These are phyloP conservation scores for Corylus heterophylla DNA, from an alignment of 306 rosid genomes.

Conservation along the genomic window DNA sequence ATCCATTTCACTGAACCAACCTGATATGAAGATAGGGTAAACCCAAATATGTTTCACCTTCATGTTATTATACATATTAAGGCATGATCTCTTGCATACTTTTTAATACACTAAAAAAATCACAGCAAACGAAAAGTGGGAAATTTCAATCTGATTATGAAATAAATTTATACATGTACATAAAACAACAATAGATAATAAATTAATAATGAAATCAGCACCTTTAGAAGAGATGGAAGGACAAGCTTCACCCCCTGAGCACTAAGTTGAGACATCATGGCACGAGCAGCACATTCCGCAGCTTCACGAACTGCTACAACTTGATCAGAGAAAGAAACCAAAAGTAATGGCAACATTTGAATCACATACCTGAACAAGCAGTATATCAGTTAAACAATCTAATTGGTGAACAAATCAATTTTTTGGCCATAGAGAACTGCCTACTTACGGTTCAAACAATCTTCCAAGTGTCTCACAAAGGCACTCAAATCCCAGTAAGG, in stretches of 20 bases:
- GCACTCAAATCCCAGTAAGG: slow-evolving; percentile 92
- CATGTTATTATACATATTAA: background rate
- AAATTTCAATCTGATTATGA: background rate
- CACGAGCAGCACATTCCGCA: slow-evolving; percentile 97
- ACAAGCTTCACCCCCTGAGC: slow-evolving; percentile 99
- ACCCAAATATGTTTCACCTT: background rate
- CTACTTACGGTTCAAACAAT: slow-evolving; percentile 87
- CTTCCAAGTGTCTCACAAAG: slow-evolving; percentile 95
- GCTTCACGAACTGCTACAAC: slow-evolving; percentile 96
- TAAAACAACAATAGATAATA: slow-evolving; percentile 3
- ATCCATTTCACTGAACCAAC: background rate
- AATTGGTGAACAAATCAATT: slow-evolving; percentile 9
- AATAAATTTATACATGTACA: background rate
- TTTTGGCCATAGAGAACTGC: background rate
- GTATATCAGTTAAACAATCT: background rate
- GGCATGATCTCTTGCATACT: background rate
- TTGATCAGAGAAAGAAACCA: slow-evolving; percentile 98
- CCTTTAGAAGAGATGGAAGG: slow-evolving; percentile 96
- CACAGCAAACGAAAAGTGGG: background rate
- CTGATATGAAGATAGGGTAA: background rate
- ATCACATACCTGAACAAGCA: slow-evolving; percentile 79
- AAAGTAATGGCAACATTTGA: slow-evolving; percentile 83
- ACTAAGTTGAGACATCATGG: slow-evolving; percentile 97
- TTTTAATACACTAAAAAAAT: no score
- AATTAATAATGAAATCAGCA: slow-evolving; percentile 27